Conservation (phyloP, 2,329 filamentous ascomycete genomes). For the Cercospora brassicicola region DNA sequence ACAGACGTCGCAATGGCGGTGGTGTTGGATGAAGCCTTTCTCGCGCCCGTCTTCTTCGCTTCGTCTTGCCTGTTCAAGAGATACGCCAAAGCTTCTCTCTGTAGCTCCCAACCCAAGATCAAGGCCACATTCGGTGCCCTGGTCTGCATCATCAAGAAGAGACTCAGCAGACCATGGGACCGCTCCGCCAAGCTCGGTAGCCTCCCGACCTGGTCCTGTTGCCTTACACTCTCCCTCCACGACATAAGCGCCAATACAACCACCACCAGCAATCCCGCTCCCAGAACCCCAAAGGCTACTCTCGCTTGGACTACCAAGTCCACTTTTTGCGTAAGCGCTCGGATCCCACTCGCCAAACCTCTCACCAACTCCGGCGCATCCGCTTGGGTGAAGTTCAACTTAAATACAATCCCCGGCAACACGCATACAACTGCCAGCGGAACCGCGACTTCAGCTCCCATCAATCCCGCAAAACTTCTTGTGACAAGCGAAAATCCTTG, state of each 20-base stretch:
- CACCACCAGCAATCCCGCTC: conserved; percentile 35
- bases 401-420: conserved; percentile 72
- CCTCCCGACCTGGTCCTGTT: conserved; percentile 13
- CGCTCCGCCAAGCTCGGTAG: conserved; percentile 35
- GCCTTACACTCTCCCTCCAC: conserved; percentile 15
- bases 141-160: conserved; percentile 85
- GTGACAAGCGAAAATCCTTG: conserved; percentile 50
- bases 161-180: conserved; percentile 66
- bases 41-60: not conserved
- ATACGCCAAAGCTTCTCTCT: conserved; percentile 41
- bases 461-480: conserved; percentile 32
- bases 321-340: conserved; percentile 30
- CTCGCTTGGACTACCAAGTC: conserved; percentile 41
- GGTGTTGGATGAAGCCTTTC: not conserved
- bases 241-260: conserved; percentile 28
- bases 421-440: conserved; percentile 47
- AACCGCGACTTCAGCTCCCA: conserved; percentile 34
- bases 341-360: conserved; percentile 45
- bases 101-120: conserved; percentile 70
- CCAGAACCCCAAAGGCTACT: conserved; percentile 42
- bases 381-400: conserved; percentile 80
- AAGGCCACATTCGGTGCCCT: conserved; percentile 82
- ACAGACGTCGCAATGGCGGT: conserved; percentile 61
- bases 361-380: conserved; percentile 75
- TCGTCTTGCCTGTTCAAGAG: conserved; percentile 18